These are phyloP conservation scores for Brassica nigra DNA, from an alignment of 345 rosid genomes.

Conservation along the genomic window DNA sequence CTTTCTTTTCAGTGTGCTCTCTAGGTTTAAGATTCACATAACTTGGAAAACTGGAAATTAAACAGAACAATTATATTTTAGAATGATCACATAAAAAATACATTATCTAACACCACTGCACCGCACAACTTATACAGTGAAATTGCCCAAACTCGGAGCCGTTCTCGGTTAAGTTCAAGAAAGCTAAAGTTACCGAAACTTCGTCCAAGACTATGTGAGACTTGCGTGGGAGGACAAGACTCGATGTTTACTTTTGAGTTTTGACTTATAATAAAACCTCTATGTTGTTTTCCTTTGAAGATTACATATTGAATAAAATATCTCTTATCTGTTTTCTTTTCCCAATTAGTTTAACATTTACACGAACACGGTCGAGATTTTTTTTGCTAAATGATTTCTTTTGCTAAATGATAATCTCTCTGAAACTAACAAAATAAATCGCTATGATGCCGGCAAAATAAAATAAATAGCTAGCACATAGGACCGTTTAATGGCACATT, in stretches of 20 bases:
- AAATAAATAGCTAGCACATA: too few relatives aligned
- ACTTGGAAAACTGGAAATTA: too few relatives aligned
- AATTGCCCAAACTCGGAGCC: slow-evolving; percentile 35
- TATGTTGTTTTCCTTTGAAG: slow-evolving; percentile 1
- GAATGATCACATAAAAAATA: too few relatives aligned
- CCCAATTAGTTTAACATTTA: slow-evolving; percentile 25
- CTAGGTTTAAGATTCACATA: too few relatives aligned
- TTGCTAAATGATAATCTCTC: background rate
- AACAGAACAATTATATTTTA: too few relatives aligned
- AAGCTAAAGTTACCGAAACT: slow-evolving; percentile 40
- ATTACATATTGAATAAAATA: slow-evolving; percentile 10
- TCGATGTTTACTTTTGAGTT: background rate
- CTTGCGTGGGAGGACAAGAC: background rate
- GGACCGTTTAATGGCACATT: too few relatives aligned
- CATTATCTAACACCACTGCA: too few relatives aligned
- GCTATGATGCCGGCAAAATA: background rate
- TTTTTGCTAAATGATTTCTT: too few relatives aligned
- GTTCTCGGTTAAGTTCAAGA: slow-evolving; percentile 56
- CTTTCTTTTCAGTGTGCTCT: too few relatives aligned
- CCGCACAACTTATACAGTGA: too few relatives aligned
- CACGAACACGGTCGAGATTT: background rate
- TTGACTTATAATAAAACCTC: background rate
- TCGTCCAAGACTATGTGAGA: slow-evolving; percentile 29
- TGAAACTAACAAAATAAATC: background rate
- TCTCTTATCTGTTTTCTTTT: slow-evolving; percentile 30